Conservation (phyloP, 805 yeast species). For the Vanderwaltozyma verrucispora region DNA sequence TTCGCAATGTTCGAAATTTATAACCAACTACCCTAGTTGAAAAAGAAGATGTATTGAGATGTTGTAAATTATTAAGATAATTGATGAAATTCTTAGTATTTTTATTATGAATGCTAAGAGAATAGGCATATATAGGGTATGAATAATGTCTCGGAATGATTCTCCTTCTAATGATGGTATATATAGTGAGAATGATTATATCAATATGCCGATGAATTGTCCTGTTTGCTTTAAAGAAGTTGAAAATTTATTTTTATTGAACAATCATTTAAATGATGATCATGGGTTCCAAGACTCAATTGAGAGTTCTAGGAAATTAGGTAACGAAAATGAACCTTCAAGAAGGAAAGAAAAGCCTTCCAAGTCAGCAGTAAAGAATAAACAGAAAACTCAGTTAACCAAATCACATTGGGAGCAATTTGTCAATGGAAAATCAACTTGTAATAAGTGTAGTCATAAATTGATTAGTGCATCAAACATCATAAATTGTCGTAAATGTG, state of each 20-base stretch:
- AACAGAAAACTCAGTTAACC: not conserved
- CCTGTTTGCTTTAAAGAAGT: slow-evolving; percentile 62
- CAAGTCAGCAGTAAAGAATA: not conserved
- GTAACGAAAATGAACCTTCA: not conserved
- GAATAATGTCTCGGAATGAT: too few relatives aligned
- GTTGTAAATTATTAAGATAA: too few relatives aligned
- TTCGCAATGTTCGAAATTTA: too few relatives aligned
- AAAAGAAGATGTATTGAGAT: too few relatives aligned
- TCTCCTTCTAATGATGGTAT: not conserved
- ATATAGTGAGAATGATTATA: not conserved
- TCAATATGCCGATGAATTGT: slow-evolving; percentile 30
- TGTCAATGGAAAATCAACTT: slow-evolving; percentile 15
- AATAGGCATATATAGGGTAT: too few relatives aligned
- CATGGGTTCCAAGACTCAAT: slow-evolving; percentile 45
- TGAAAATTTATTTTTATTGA: slow-evolving; percentile 45
- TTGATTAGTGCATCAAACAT: slow-evolving; percentile 41
- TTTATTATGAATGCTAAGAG: too few relatives aligned
- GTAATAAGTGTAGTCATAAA: slow-evolving; percentile 38
- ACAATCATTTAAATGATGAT: slow-evolving; percentile 60
- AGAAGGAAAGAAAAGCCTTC: not conserved
- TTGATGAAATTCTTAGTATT: too few relatives aligned
- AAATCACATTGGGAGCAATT: slow-evolving; percentile 35
- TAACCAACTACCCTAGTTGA: too few relatives aligned
- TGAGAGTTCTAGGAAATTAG: too few relatives aligned
- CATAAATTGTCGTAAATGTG: slow-evolving; percentile 68